These are phyloP conservation scores for Saitozyma podzolica DNA, from an alignment of 768 basidiomycete species.

Conservation along the genomic window DNA sequence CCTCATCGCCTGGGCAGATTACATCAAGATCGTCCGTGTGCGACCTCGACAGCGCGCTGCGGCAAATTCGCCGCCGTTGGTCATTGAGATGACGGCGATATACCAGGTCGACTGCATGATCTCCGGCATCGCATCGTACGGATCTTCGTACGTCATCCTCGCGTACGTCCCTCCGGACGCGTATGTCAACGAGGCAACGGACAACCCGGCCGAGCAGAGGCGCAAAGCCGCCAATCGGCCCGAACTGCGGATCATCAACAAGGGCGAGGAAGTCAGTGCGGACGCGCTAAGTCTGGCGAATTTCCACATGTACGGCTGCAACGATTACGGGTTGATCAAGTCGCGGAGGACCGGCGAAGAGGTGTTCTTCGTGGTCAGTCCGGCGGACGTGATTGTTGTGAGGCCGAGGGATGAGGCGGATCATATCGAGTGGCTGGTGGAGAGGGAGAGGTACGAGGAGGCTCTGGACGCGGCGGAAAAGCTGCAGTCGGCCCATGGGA, in stretches of 20 bases:
- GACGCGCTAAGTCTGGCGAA: constrained; percentile 78
- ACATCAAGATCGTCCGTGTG: constrained; percentile 78
- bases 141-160: constrained; percentile 68
- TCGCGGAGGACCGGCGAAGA: constrained; percentile 54
- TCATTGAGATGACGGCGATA: constrained; percentile 83
- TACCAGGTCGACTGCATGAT: constrained; percentile 96
- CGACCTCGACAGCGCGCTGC: constrained; percentile 57
- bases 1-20: constrained; percentile 89
- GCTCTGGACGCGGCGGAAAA: constrained; percentile 78
- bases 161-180: constrained; percentile 81
- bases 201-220: constrained; percentile 71
- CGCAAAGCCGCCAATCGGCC: constrained; percentile 87
- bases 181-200: constrained; percentile 68
- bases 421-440: constrained; percentile 89
- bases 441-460: constrained; percentile 80
- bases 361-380: constrained; percentile 80
- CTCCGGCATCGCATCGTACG: constrained; percentile 79
- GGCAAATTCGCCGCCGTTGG: constrained; percentile 26
- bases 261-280: constrained; percentile 82
- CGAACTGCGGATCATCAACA: constrained; percentile 87
- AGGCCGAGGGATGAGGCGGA: constrained; percentile 82
- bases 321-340: constrained; percentile 79
- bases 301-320: constrained; percentile 83
- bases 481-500: constrained; percentile 58
- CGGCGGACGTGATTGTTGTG: constrained; percentile 83